A percentile compares a stretch with the other conserved stretches of the same genome.
These are phyloP conservation scores for Colletotrichum paranaense DNA, from an alignment of 2,329 filamentous ascomycete species.

Conservation along the genomic window DNA sequence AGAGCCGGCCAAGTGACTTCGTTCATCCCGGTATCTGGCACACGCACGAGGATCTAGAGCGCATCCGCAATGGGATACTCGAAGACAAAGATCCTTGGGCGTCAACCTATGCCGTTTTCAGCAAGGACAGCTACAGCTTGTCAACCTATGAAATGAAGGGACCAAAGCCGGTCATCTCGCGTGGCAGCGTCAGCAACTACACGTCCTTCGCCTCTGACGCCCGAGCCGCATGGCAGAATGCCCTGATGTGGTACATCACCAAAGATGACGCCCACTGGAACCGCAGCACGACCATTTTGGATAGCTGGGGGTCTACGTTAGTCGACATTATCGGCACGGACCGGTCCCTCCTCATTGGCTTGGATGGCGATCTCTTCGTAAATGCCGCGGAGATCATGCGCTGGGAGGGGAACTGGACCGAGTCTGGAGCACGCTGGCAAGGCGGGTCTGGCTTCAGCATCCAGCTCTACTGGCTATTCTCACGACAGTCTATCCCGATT, in stretches of 20 bases:
- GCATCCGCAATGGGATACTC: conserved; percentile 13
- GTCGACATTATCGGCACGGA: conserved; percentile 48
- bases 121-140: conserved; percentile 23
- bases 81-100: conserved; percentile 26
- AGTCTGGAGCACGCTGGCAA: conserved; percentile 46
- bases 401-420: conserved; percentile 53
- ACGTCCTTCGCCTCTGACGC: conserved; percentile 48
- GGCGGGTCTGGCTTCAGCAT: conserved; percentile 51
- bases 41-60: conserved; percentile 30
- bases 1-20: conserved; percentile 23
- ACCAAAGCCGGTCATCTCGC: conserved; percentile 44
- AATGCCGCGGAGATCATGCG: conserved; percentile 58
- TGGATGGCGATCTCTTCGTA: conserved; percentile 52
- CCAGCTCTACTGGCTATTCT: conserved; percentile 55
- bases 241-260: conserved; percentile 57
- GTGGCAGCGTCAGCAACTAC: conserved; percentile 49
- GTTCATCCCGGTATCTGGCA: conserved; percentile 29
- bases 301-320: conserved; percentile 48
- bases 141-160: conserved; percentile 44
- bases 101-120: conserved; percentile 14
- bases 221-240: conserved; percentile 52
- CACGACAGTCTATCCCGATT: conserved; percentile 48
- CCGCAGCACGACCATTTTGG: conserved; percentile 47
- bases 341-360: conserved; percentile 48
- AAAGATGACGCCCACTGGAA: conserved; percentile 48